These are phyloP conservation scores for Lecanoromycetidae sp. DNA, from an alignment of 2,329 filamentous ascomycete species.

Conservation along the genomic window DNA sequence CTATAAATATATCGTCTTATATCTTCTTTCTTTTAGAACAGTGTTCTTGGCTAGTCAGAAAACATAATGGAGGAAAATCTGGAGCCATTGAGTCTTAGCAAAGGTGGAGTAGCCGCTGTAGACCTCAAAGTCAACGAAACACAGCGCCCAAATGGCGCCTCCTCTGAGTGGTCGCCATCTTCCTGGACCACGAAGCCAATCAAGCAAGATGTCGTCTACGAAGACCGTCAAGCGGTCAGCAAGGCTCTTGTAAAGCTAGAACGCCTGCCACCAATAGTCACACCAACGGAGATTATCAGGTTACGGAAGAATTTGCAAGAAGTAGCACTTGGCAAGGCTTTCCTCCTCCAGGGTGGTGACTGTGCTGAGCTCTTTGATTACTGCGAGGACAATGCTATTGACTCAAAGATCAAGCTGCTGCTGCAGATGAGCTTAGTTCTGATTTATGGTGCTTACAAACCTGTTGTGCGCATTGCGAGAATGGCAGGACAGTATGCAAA, in stretches of 20 bases:
- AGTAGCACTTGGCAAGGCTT: constrained; percentile 81
- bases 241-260: constrained; percentile 32
- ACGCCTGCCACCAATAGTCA: constrained; percentile 36
- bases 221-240: constrained; percentile 30
- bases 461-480: constrained; percentile 83
- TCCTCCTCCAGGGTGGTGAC: constrained; percentile 91
- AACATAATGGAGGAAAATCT: neutral
- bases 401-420: constrained; percentile 91
- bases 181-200: constrained; percentile 35
- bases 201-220: constrained; percentile 36
- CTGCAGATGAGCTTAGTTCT: constrained; percentile 94
- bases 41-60: neutral
- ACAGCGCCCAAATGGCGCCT: neutral
- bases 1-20: neutral
- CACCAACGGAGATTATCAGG: constrained; percentile 51
- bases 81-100: constrained; percentile 7
- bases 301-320: constrained; percentile 69
- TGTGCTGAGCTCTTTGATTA: constrained; percentile 97
- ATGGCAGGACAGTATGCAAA: constrained; percentile 99
- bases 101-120: constrained; percentile 10
- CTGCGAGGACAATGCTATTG: constrained; percentile 77
- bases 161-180: constrained; percentile 11
- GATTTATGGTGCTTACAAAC: constrained; percentile 72
- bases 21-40: neutral
- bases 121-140: constrained; percentile 3